Percentiles rank a stretch among this genome's conserved stretches.
Conservation (phyloP, 345 rosid species). For the Citrus unshiu region DNA sequence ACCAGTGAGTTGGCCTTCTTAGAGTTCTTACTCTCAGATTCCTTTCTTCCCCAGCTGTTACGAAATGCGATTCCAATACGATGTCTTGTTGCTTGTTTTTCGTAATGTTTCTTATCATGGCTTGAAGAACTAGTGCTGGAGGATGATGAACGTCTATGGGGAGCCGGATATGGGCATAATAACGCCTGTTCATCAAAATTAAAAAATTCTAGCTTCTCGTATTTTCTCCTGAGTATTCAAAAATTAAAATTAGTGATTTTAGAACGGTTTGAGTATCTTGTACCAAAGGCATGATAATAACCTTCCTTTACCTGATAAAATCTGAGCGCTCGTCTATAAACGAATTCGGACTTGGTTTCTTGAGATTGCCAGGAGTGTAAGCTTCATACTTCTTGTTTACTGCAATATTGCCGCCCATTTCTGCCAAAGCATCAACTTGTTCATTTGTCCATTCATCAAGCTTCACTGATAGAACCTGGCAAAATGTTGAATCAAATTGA, state of each 20-base stretch:
- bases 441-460: conserved; percentile 98
- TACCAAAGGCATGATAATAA: background rate
- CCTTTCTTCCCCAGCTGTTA: conserved; percentile 90
- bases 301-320: conserved; percentile 58
- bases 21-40: conserved; percentile 46
- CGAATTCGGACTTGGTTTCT: conserved; percentile 80
- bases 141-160: conserved; percentile 28
- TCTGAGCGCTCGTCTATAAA: conserved; percentile 72
- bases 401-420: conserved; percentile 61
- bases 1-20: conserved; percentile 79
- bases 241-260: conserved; percentile 4
- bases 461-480: conserved; percentile 83
- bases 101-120: conserved; percentile 37
- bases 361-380: conserved; percentile 46
- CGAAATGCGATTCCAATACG: conserved; percentile 79
- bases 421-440: conserved; percentile 59
- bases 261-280: conserved; percentile 2
- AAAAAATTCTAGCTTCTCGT: conserved; percentile 70
- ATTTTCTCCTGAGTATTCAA: conserved; percentile 63
- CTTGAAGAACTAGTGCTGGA: conserved; percentile 32
- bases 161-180: conserved; percentile 37
- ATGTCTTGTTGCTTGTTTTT: conserved; percentile 56
- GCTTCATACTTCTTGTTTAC: conserved; percentile 84
- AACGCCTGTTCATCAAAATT: conserved; percentile 30
- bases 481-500: conserved; percentile 14